Percentiles rank a stretch among this genome's conserved stretches.
Conservation (phyloP, 1,284 basidiomycete species). For the Microbotryum lychnidis-dioicae region DNA sequence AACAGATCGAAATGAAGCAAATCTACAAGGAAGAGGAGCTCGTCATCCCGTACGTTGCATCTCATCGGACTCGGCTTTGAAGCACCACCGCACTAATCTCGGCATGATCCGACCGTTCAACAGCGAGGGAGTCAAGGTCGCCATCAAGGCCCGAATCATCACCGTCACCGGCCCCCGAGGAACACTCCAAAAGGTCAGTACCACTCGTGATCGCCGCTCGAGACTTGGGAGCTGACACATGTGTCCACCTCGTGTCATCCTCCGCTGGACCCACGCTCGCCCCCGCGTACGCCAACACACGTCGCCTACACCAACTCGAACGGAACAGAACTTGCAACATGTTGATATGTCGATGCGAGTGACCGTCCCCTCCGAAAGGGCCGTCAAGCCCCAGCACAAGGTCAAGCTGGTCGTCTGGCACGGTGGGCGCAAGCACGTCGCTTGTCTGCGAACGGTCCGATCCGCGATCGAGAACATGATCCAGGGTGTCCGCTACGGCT, state of each 20-base stretch:
- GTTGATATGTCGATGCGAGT: constrained; percentile 94
- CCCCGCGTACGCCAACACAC: too few relatives aligned
- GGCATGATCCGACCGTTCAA: not conserved
- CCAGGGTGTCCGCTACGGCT: constrained; percentile 94
- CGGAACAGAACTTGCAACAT: constrained; percentile 64
- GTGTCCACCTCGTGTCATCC: not conserved
- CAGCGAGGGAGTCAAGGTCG: constrained; percentile 63
- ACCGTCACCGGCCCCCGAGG: constrained; percentile 84
- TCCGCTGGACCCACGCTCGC: not conserved
- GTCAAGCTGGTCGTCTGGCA: constrained; percentile 96
- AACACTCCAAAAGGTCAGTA: constrained; percentile 61
- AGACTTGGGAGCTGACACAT: not conserved
- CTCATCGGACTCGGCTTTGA: not conserved
- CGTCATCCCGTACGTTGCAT: constrained; percentile 54
- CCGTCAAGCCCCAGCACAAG: constrained; percentile 49
- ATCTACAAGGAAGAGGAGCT: constrained; percentile 90
- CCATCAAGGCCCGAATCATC: constrained; percentile 80
- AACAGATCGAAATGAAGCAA: constrained; percentile 66
- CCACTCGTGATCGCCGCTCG: not conserved
- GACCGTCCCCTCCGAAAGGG: constrained; percentile 51
- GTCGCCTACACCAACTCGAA: not conserved
- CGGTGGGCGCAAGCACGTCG: constrained; percentile 95
- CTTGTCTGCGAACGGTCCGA: constrained; percentile 92
- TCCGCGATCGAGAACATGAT: constrained; percentile 96
- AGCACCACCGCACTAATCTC: not conserved